Evolutionary conservation across 2,329 filamentous ascomycete genomes (phyloP), one percentile per base, ranked within the genome.

Genomic region (Albifimbria verrucaria): DNA sequence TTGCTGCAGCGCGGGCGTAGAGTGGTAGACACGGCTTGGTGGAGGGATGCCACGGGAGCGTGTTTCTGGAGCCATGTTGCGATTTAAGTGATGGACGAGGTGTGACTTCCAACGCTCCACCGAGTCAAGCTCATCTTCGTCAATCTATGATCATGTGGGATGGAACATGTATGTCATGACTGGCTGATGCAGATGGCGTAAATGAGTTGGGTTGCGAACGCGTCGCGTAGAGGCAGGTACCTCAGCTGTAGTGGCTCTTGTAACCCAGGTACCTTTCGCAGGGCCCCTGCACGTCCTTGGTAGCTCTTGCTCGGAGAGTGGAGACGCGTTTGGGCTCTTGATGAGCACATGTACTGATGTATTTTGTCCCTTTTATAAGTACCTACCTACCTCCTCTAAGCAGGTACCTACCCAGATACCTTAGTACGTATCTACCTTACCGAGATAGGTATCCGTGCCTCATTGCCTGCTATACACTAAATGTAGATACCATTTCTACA

Each of bases 1-100:
- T 56, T 77, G 74, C 54, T 72, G 69, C 21, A 70, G 65, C 17
- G 63, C 50, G 4, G 71, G 71, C 20, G 65, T 66, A 23, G 71
- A 69, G 56, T 70, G 65, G 55, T 74, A 76, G 54, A 74, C 64
- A 32, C 69, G 67, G 51, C 65, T 68, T 18, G 71, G 62, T n/a
- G 68, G 60, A 25, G 69, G 62, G 48, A 63, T 63, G 49, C 70
- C 70, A 43, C 69, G 61, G n/a, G 72, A 72, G 48, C 71, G 70
- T 44, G 70, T 73, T 52, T 66, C 60, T 6, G 72, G 69, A 12
- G 68, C 58, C 72, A 75, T 75, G 26, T 50, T 28, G 28, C 36
- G 5, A 12, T 39, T 39, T n/a, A 4, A 17, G 12, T 39, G 18
- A 6, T 39, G 12, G 18, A 39, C 18, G 12, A 39, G 15, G 4